phyloP scores from a whole-genome alignment of 306 rosid species.

The Casuarina glauca region DNA sequence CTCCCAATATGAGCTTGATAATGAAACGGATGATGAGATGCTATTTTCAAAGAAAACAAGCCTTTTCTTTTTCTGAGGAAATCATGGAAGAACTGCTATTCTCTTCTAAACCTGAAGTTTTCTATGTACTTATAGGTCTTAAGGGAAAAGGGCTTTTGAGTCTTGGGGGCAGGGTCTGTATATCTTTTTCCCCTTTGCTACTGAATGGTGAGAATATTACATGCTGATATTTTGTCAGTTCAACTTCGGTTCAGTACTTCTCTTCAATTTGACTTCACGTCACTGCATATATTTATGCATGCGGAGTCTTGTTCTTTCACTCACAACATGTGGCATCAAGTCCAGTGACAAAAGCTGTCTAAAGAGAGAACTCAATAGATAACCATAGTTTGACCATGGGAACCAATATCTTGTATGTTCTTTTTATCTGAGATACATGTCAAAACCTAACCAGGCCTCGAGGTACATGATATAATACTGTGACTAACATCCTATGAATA shows the following conservation, averaged over 20 bases:
- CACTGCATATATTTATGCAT: background rate
- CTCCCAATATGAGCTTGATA: background rate
- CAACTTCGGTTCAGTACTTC: too few species aligned
- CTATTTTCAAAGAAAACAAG: background rate
- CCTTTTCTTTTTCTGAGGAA: background rate
- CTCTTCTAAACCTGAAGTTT: background rate
- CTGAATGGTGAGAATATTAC: background rate
- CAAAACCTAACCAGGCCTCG: too few species aligned
- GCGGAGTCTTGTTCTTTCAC: background rate
- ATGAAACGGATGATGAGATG: background rate
- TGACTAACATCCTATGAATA: too few species aligned
- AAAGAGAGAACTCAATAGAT: background rate
- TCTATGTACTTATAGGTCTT: background rate
- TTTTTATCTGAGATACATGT: too few species aligned
- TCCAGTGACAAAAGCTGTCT: background rate
- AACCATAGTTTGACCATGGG: background rate
- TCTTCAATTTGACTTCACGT: background rate
- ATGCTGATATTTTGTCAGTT: background rate
- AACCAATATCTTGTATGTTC: background rate
- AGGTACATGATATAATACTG: too few species aligned
- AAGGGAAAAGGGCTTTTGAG: background rate
- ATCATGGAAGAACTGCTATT: background rate
- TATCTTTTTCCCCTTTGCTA: background rate
- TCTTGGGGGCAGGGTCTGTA: background rate
- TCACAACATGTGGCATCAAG: background rate